Evolutionary conservation across 2,329 filamentous ascomycete species (phyloP).

Genomic region (Cadophora malorum): DNA sequence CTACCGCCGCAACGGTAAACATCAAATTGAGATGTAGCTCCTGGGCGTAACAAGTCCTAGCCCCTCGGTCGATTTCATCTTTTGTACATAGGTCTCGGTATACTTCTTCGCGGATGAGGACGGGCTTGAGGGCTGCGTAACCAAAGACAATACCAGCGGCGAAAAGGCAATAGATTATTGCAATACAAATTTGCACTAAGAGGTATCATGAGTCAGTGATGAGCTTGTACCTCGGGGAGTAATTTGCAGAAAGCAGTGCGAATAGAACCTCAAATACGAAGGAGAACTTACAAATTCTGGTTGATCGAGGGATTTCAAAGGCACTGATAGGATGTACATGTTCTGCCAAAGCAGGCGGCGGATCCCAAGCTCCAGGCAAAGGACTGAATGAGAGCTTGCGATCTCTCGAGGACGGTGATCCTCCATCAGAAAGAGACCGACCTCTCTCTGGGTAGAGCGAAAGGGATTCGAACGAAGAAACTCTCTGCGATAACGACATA

Average conservation of each 20-base stretch:
- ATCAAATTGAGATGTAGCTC: conserved; percentile 81
- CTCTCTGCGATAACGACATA: conserved; percentile 40
- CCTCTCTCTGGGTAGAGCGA: conserved; percentile 34
- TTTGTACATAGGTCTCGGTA: conserved; percentile 69
- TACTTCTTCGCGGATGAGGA: conserved; percentile 75
- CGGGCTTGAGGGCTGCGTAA: conserved; percentile 83
- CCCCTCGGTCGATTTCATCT: conserved; percentile 55
- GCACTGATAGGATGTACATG: conserved; percentile 43
- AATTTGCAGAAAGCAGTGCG: not conserved
- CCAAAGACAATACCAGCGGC: conserved; percentile 83
- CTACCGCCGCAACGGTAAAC: conserved; percentile 90
- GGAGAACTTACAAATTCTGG: conserved; percentile 44
- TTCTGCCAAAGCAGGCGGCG: conserved; percentile 28
- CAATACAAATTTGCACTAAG: conserved; percentile 71
- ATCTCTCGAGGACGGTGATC: conserved; percentile 26
- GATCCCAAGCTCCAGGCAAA: conserved; percentile 35
- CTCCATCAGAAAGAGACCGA: conserved; percentile 31
- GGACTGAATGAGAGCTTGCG: conserved; percentile 41
- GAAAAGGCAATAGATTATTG: conserved; percentile 76
- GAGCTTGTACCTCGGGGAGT: conserved; percentile 17
- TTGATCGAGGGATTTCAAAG: conserved; percentile 48
- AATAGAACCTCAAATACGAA: not conserved
- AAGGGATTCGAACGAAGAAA: conserved; percentile 40
- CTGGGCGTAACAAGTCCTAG: conserved; percentile 63
- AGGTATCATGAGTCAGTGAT: conserved; percentile 21